Evolutionary conservation across 2,329 filamentous ascomycete species (phyloP), one percentile per base, ranked within the genome.

Genomic region (Periconia digitata): DNA sequence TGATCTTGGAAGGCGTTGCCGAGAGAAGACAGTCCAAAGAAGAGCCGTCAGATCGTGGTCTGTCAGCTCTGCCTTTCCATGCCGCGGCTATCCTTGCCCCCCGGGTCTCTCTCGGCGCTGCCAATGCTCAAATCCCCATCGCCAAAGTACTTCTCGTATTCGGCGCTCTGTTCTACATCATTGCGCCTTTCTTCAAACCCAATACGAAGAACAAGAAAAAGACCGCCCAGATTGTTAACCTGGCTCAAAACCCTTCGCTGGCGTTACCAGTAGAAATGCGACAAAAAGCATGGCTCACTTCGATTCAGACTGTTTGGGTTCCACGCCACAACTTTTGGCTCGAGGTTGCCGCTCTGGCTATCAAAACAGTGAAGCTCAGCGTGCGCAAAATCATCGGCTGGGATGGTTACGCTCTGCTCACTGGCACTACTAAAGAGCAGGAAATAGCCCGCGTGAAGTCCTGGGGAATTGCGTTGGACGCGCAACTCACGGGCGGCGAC

Each of bases 391-490:
- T 89, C 0, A 83, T 96, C 53, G 92, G 92, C 34, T 80, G 85
- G 57, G 81, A 86, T 22, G 79, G 86, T 8, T 96, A 94, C 67
- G 86, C 91, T 47, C 79, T 85, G 65, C 74, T 95, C 34, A 92
- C 89, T 2, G 90, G 90, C 0, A 82, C 88, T 40, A 92, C 87
- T 1, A 85, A 87, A 57, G 90, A 96, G 49, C 86, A 95, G 68
- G 92, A 96, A 69, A 83, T 82, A 43, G 92, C 90, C 6, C 84
- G 92, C 22, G 82, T 95, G 62, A 94, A 95, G 73, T 90, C 91
- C 0, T 97, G 92, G 92, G 83, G 87, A 27, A 96, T 96, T 62
- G 92, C 92, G 13, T 81, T 96, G 46, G 92, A 97, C 70, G 91
- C 92, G 21, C 92, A 96, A 69, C 80, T 97, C 17, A 90, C 90